A percentile compares a stretch with the other conserved stretches of the same genome.
Evolutionary conservation across 768 basidiomycete species (phyloP).

Genomic region (Tephrocybe sp.): DNA sequence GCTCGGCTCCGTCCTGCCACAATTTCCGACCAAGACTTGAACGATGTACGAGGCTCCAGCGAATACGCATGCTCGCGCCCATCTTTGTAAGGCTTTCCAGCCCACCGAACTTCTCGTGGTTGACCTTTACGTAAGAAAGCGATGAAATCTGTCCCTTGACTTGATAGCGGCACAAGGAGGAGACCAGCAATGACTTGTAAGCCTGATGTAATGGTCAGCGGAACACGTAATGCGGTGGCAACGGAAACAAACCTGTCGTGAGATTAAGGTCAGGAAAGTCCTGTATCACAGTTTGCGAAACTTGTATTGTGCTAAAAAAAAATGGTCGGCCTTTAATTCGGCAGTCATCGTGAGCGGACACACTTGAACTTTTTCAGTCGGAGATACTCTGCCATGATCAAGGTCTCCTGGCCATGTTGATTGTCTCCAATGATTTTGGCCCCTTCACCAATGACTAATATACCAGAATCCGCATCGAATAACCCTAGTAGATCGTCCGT

Average conservation of each 20-base stretch:
- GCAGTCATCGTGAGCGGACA: not conserved
- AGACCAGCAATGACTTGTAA: conserved; percentile 71
- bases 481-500: conserved; percentile 75
- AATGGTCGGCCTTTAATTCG: not conserved
- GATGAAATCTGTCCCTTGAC: conserved; percentile 76
- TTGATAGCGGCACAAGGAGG: conserved; percentile 73
- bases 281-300: conserved; percentile 61
- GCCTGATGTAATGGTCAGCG: conserved; percentile 26
- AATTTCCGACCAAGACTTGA: conserved; percentile 77
- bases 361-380: conserved; percentile 67
- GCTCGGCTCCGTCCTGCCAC: conserved; percentile 64
- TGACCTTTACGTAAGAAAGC: conserved; percentile 80
- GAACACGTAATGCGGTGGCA: not conserved
- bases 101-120: conserved; percentile 71
- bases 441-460: conserved; percentile 70
- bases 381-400: conserved; percentile 80
- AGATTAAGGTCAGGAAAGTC: conserved; percentile 76
- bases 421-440: conserved; percentile 71
- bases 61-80: conserved; percentile 29
- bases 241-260: conserved; percentile 36
- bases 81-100: conserved; percentile 65
- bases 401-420: conserved; percentile 72
- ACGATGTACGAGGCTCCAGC: conserved; percentile 77
- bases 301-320: conserved; percentile 57
- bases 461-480: conserved; percentile 78